phyloP scores from a whole-genome alignment of 2,329 filamentous ascomycete genomes.

The Xylariales sp. region DNA sequence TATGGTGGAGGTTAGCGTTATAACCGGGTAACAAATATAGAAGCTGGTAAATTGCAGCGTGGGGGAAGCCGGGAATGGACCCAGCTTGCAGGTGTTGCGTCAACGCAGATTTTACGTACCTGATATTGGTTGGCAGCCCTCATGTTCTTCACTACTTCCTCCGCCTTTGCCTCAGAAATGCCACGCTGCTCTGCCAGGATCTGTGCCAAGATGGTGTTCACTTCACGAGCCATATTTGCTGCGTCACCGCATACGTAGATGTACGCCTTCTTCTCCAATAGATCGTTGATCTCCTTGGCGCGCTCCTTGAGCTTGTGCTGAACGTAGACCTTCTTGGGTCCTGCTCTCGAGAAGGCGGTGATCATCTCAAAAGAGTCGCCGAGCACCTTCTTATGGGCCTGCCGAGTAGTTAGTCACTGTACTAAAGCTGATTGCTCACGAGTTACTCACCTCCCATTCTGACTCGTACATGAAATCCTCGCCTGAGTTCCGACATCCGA shows the following conservation, averaged over 20 bases:
- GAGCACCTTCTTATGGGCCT: conserved; percentile 79
- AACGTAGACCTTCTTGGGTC: conserved; percentile 87
- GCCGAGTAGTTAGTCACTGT: conserved; percentile 21
- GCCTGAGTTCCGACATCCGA: conserved; percentile 80
- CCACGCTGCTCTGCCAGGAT: conserved; percentile 83
- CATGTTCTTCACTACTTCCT: conserved; percentile 97
- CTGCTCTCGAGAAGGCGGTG: conserved; percentile 91
- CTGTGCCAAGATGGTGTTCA: conserved; percentile 79
- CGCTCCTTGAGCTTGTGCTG: conserved; percentile 87
- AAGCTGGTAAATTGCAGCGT: too few species aligned
- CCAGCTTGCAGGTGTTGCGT: not conserved
- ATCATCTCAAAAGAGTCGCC: conserved; percentile 88
- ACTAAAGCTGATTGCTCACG: too few species aligned
- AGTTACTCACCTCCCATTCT: conserved; percentile 78
- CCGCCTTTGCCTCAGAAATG: conserved; percentile 78
- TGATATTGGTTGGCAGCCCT: conserved; percentile 93
- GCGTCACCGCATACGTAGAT: conserved; percentile 99
- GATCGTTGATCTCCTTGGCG: conserved; percentile 77
- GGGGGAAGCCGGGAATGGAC: too few species aligned
- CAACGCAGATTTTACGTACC: conserved; percentile 44
- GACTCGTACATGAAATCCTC: conserved; percentile 91
- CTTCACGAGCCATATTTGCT: conserved; percentile 92
- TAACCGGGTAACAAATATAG: not conserved
- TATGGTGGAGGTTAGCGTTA: conserved; percentile 32
- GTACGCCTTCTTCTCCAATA: conserved; percentile 82